Evolutionary conservation across 345 rosid genomes (phyloP), one percentile per base, ranked within the genome.

Genomic region (Brassica rapa): DNA sequence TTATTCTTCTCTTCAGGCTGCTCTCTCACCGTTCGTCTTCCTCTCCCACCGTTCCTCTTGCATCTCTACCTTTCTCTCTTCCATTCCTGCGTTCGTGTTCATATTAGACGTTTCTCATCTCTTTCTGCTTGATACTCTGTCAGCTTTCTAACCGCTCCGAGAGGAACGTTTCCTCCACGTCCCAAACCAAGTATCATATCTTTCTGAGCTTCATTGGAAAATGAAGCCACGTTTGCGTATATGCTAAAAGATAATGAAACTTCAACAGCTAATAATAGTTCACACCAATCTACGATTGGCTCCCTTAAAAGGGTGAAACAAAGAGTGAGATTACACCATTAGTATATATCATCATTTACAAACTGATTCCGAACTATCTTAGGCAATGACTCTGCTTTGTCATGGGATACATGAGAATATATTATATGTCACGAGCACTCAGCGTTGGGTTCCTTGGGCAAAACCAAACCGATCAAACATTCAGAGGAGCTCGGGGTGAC

Each of bases 361-460:
- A 24, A 60, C 61, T 71, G 61, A 71, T 29, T 30, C 24, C 1
- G 66, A 70, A 70, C 56, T 32, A 66, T 65, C 67, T 39, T 65
- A 56, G 57, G 11, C 72, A 78, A 49, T 32, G 23, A 66, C 77
- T 66, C 72, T 71, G 1, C 66, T 66, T 32, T 57, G 66, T 72
- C 39, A 24, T 32, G 15, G 3, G 35, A 66, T 35, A 51, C 30
- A 69, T 39, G 41, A 30, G 62, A 43, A 16, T 30, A 12, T 43
- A 5, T 35, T 16, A 32, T 67, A 72, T 66, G 82, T 79, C 78
- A 79, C 4, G 82, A 79, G 73, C 77, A 66, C 35, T 66, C 77
- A 10, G 82, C 82, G 85, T 91, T 90, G 25, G 96, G 85, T 82
- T 93, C 99, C 83, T 93, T 91, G 6, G 98, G 99, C 83, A 95